Conservation (phyloP, 2,329 filamentous ascomycete genomes). For the Pseudogymnoascus sp. region DNA sequence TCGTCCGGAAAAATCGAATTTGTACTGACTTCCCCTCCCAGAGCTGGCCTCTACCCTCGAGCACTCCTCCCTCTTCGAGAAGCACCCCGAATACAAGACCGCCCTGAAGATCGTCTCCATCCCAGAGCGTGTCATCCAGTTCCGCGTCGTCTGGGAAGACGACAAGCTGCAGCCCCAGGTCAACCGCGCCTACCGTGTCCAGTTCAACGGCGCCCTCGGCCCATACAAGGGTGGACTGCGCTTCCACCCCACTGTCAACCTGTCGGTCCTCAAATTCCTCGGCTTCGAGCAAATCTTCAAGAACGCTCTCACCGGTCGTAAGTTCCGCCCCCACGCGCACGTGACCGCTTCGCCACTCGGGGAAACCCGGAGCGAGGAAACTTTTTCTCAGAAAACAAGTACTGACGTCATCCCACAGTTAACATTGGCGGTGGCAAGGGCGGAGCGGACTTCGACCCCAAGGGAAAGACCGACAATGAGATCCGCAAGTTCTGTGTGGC, state of each 20-base stretch:
- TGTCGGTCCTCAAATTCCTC: constrained; percentile 86
- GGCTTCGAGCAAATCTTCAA: constrained; percentile 99
- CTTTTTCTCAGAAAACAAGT: neutral
- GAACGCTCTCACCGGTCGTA: constrained; percentile 93
- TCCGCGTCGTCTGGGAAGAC: constrained; percentile 95
- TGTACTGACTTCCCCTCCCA: constrained; percentile 31
- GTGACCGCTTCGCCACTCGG: neutral
- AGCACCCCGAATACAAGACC: constrained; percentile 90
- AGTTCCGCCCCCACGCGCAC: constrained; percentile 36
- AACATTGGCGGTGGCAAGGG: constrained; percentile 97
- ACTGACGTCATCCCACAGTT: constrained; percentile 40
- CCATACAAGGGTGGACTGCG: constrained; percentile 97
- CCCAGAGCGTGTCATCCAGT: constrained; percentile 93
- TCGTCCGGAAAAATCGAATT: neutral
- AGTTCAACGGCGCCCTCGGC: constrained; percentile 96
- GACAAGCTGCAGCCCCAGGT: constrained; percentile 84
- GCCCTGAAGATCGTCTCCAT: constrained; percentile 82
- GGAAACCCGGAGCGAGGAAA: neutral
- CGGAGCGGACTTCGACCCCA: constrained; percentile 97
- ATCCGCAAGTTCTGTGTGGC: constrained; percentile 94
- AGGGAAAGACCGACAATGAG: constrained; percentile 95
- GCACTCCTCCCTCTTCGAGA: constrained; percentile 84
- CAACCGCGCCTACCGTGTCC: constrained; percentile 92
- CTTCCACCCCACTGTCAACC: constrained; percentile 84
- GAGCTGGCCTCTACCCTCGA: constrained; percentile 94